These are phyloP conservation scores for Neurospora sp. DNA, from an alignment of 495 filamentous ascomycete genomes.

Conservation along the genomic window DNA sequence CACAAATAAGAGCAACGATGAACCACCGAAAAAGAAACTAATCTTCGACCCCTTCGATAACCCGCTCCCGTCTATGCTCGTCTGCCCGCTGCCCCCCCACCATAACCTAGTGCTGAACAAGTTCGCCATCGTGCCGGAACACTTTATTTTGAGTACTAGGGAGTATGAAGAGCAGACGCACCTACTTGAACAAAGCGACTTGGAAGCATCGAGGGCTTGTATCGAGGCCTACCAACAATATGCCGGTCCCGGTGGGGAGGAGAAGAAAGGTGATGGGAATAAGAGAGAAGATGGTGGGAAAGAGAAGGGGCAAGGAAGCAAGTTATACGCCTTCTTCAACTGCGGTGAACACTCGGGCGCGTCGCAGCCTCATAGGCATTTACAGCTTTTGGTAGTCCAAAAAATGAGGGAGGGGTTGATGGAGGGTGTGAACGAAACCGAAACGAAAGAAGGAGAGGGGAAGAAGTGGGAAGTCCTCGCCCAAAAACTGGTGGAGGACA, in stretches of 20 bases:
- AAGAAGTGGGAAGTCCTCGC: no score
- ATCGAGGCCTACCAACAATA: constrained; percentile 46
- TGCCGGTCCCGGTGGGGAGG: constrained; percentile 18
- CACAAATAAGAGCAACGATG: no score
- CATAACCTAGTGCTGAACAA: constrained; percentile 73
- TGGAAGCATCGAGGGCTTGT: constrained; percentile 55
- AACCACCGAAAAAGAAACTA: neutral
- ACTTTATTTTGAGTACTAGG: constrained; percentile 69
- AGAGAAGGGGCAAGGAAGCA: constrained; percentile 1
- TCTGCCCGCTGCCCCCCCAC: constrained; percentile 44
- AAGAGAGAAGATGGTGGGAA: neutral
- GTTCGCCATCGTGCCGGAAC: constrained; percentile 66
- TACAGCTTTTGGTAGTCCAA: constrained; percentile 67
- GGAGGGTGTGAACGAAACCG: constrained; percentile 1
- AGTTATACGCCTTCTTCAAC: constrained; percentile 77
- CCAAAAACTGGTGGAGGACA: constrained; percentile 8
- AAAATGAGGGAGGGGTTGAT: constrained; percentile 47
- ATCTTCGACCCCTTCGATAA: constrained; percentile 60
- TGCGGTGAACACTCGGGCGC: constrained; percentile 68
- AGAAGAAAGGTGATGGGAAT: constrained; percentile 4
- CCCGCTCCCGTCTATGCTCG: constrained; percentile 50
- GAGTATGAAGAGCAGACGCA: constrained; percentile 58
- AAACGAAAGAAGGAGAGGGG: neutral
- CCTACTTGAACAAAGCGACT: constrained; percentile 53
- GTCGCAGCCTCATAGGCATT: constrained; percentile 67